phyloP scores from a whole-genome alignment of 176 grass and related monocot genomes.

The Neostapfia colusana region DNA sequence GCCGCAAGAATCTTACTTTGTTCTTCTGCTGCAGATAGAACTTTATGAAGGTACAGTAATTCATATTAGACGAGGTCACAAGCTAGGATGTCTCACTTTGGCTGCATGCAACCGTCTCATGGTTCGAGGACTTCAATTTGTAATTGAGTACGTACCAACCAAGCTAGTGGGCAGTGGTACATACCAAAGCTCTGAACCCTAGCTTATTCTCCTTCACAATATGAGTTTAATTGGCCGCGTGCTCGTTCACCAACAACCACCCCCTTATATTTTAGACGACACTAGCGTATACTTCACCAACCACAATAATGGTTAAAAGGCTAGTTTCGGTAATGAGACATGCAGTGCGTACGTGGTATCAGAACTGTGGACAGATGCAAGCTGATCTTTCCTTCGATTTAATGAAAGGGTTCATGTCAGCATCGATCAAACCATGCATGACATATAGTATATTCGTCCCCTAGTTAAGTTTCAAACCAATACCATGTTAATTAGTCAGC shows the following conservation, averaged over 20 bases:
- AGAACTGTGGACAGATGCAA: not conserved
- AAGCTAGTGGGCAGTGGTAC: not conserved
- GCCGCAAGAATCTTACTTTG: not conserved
- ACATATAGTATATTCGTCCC: too few relatives aligned
- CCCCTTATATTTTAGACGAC: constrained; percentile 5
- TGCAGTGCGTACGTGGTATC: not conserved
- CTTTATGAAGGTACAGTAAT: not conserved
- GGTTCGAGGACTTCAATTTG: not conserved
- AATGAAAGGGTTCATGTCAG: not conserved
- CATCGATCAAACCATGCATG: too few relatives aligned
- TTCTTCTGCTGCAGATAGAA: too few relatives aligned
- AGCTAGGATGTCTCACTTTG: not conserved
- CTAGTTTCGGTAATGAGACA: not conserved
- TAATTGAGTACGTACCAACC: not conserved
- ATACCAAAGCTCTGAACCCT: not conserved
- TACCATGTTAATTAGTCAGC: too few relatives aligned
- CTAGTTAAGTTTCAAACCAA: not conserved
- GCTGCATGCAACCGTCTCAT: not conserved
- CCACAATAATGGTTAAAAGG: constrained; percentile 2
- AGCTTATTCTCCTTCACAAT: not conserved
- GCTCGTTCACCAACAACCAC: constrained; percentile 26
- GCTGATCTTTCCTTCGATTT: not conserved
- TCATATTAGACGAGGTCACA: not conserved
- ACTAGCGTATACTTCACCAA: not conserved
- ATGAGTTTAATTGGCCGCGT: constrained; percentile 1